Evolutionary conservation across 768 basidiomycete species (phyloP).

Genomic region (Mycena olivaceomarginata): DNA sequence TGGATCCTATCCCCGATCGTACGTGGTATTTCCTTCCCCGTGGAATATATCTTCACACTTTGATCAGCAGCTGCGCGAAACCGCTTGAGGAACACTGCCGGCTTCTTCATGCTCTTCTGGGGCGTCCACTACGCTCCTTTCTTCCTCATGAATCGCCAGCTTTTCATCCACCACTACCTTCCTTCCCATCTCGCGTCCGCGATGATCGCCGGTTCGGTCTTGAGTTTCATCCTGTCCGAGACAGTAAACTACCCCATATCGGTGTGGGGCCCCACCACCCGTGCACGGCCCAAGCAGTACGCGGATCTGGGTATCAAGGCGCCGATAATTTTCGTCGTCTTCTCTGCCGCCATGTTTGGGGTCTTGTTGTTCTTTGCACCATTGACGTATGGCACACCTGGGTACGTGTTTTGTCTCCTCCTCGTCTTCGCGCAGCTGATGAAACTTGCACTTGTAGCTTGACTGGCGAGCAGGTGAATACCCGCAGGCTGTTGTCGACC

Average conservation of each 20-base stretch:
- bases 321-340: slow-evolving; percentile 75
- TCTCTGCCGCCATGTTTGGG: slow-evolving; percentile 75
- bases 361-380: slow-evolving; percentile 89
- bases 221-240: slow-evolving; percentile 94
- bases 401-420: slow-evolving; percentile 71
- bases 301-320: slow-evolving; percentile 89
- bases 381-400: slow-evolving; percentile 96
- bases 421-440: slow-evolving; percentile 34
- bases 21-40: slow-evolving; percentile 56
- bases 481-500: slow-evolving; percentile 86
- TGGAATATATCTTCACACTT: slow-evolving; percentile 1
- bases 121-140: slow-evolving; percentile 97
- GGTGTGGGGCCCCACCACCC: slow-evolving; percentile 79
- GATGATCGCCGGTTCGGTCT: slow-evolving; percentile 92
- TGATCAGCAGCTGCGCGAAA: slow-evolving; percentile 87
- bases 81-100: slow-evolving; percentile 95
- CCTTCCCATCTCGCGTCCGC: slow-evolving; percentile 97
- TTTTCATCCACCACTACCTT: slow-evolving; percentile 98
- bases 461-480: slow-evolving; percentile 90
- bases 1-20: slow-evolving; percentile 93
- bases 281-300: slow-evolving; percentile 71
- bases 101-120: slow-evolving; percentile 98
- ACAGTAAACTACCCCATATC: slow-evolving; percentile 95
- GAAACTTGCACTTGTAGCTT: slow-evolving; percentile 68
- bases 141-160: slow-evolving; percentile 97